phyloP scores from a whole-genome alignment of 2,329 filamentous ascomycete species.

The Aureobasidium melanogenum region DNA sequence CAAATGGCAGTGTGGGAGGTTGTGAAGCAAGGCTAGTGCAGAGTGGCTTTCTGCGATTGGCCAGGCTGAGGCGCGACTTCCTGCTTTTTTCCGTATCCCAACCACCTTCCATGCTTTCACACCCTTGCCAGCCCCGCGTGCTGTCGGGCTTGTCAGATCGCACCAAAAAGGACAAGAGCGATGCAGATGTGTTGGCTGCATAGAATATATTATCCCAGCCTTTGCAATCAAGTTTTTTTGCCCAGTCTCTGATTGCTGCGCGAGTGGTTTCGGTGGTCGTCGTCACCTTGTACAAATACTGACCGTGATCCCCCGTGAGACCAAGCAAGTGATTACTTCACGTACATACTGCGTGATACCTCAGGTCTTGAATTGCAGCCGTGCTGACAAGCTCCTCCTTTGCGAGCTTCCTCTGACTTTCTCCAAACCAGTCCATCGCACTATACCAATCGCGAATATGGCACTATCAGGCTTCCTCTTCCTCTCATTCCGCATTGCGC shows the following conservation, averaged over 20 bases:
- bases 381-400: not conserved
- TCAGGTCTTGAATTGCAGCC: not conserved
- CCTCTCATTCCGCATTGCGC: conserved; percentile 51
- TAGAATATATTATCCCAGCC: conserved; percentile 28
- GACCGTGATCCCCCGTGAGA: not conserved
- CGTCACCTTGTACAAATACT: conserved; percentile 8
- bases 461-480: conserved; percentile 49
- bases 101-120: conserved; percentile 1
- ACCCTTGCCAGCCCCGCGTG: not conserved
- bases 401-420: not conserved
- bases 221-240: conserved; percentile 27
- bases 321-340: not conserved
- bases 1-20: not conserved
- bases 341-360: not conserved
- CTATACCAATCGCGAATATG: conserved; percentile 26
- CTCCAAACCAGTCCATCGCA: not conserved
- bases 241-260: not conserved
- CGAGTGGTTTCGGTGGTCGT: not conserved
- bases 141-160: not conserved
- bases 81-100: conserved; percentile 3
- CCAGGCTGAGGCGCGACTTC: not conserved
- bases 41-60: conserved; percentile 3
- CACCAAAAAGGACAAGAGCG: not conserved
- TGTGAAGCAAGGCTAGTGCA: not conserved
- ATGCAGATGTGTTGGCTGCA: conserved; percentile 2